Base-by-base conservation (phyloP, 306 rosid genomes). In the Gleditsia sinensis region DNA sequence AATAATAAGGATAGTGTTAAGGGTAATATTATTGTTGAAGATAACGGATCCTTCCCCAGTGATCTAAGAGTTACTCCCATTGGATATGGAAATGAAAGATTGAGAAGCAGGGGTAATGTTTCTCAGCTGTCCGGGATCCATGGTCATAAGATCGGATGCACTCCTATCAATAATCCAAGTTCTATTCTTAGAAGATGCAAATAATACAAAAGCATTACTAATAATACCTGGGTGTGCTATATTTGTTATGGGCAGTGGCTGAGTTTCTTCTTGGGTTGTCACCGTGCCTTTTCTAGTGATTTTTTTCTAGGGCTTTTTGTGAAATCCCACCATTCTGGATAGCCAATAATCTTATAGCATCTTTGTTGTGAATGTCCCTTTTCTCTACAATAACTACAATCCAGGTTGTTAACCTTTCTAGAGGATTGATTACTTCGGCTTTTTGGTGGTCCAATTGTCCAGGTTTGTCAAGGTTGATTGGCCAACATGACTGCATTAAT, bases 161-260 rank as follows among this genome's bases (percentile, higher is more conserved):
- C 61, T 9, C 43, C 10, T 59, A 33, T 61, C 51, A 74, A 74
- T 74, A 13, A 61, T 74, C 78, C 55, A 56, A 2, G 76, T 40
- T 9, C 14, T 57, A 56, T 20, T 21, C 30, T 54, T 70, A 70
- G 49, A 37, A 23, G 33, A 9, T 3, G 13, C 3, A 36, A 23
- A 48, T 13, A 75, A 34, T 5, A 12, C 7, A 34, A 0, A 14
- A 0, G 55, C 42, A n/a, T 16, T 16, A 14, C 9, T 12, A 57
- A 57, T 16, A 27, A 13, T 57, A 40, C 68, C 0, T 50, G 21
- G 60, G 25, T 32, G 17, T 2, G 49, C 45, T 5, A 42, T 60
- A 25, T 57, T 56, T 9, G 67, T 7, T 0, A 10, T 21, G 4
- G 32, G 40, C 1, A 2, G 17, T 1, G 25, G 14, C 2, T 10